A percentile compares a stretch with the other conserved stretches of the same genome.
phyloP scores from a whole-genome alignment of 2,329 filamentous ascomycete genomes.

The Cryoendolithus antarcticus region DNA sequence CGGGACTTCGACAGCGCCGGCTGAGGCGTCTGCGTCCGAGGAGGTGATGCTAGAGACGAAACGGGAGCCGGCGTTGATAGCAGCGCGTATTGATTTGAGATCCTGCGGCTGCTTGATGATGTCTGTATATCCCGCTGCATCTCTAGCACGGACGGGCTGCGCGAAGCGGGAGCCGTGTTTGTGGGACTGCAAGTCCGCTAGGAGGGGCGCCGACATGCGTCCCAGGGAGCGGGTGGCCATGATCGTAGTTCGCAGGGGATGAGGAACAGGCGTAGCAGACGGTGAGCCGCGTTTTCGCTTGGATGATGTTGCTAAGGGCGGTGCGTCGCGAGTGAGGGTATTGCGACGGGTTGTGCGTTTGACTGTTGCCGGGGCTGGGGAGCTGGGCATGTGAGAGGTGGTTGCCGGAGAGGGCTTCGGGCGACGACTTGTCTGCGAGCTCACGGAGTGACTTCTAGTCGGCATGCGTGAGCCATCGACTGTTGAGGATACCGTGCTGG shows the following conservation, averaged over 20 bases:
- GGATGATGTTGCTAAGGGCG: slow-evolving; percentile 8
- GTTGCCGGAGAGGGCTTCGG: too few relatives aligned
- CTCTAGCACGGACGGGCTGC: slow-evolving; percentile 35
- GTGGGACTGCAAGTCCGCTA: slow-evolving; percentile 40
- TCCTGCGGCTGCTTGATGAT: slow-evolving; percentile 41
- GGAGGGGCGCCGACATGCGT: slow-evolving; percentile 34
- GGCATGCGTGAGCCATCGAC: slow-evolving; percentile 32
- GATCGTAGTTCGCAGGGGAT: slow-evolving; percentile 23
- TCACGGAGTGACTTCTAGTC: slow-evolving; percentile 37
- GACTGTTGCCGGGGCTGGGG: too few relatives aligned
- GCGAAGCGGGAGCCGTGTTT: slow-evolving; percentile 41
- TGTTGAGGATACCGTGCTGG: slow-evolving; percentile 35
- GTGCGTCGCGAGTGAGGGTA: slow-evolving; percentile 20
- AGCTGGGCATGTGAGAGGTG: too few relatives aligned
- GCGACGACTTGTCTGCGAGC: slow-evolving; percentile 12
- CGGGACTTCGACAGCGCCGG: slow-evolving; percentile 45
- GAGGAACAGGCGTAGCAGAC: slow-evolving; percentile 9
- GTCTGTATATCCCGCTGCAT: slow-evolving; percentile 39
- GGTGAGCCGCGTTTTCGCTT: slow-evolving; percentile 29
- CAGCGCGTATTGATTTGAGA: slow-evolving; percentile 38
- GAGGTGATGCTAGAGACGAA: slow-evolving; percentile 38
- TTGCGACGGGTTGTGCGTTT: slow-evolving; percentile 16
- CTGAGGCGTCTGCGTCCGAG: slow-evolving; percentile 3
- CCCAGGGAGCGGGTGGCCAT: slow-evolving; percentile 37
- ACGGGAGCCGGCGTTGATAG: slow-evolving; percentile 38